Conservation (phyloP, 768 basidiomycete species). For the Boletus reticuloceps region DNA sequence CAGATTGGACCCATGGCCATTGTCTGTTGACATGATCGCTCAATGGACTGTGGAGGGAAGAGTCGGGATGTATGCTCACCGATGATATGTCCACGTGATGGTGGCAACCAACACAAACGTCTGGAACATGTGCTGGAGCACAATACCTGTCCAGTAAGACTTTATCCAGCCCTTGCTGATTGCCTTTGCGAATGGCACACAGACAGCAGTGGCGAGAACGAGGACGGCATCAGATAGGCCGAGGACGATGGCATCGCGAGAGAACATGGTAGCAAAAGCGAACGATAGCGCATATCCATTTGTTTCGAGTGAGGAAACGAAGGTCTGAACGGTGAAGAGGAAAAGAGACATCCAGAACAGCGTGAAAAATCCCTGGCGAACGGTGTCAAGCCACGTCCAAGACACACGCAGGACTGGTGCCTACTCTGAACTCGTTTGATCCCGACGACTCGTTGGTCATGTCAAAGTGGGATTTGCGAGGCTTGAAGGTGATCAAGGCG, state of each 20-base stretch:
- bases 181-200: constrained; percentile 81
- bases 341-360: constrained; percentile 93
- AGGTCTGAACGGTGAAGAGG: constrained; percentile 75
- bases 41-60: background rate
- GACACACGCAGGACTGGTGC: constrained; percentile 1
- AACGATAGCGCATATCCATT: constrained; percentile 76
- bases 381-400: constrained; percentile 1
- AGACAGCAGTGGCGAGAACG: constrained; percentile 69
- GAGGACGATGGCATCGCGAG: constrained; percentile 76
- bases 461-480: constrained; percentile 85
- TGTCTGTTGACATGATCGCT: constrained; percentile 44
- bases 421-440: constrained; percentile 81
- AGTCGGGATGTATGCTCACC: constrained; percentile 39
- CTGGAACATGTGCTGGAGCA: constrained; percentile 82
- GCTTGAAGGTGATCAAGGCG: constrained; percentile 82
- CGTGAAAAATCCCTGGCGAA: constrained; percentile 80
- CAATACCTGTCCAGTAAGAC: constrained; percentile 73
- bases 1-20: constrained; percentile 98
- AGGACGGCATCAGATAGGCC: constrained; percentile 83
- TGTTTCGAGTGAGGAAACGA: constrained; percentile 72
- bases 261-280: constrained; percentile 83
- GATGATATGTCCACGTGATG: constrained; percentile 88
- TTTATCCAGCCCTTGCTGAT: constrained; percentile 75
- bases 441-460: constrained; percentile 69
- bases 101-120: constrained; percentile 66